Percentiles rank a stretch among this genome's conserved stretches.
Conservation (phyloP, 2,329 filamentous ascomycete species). For the Nemania bipapillata region DNA sequence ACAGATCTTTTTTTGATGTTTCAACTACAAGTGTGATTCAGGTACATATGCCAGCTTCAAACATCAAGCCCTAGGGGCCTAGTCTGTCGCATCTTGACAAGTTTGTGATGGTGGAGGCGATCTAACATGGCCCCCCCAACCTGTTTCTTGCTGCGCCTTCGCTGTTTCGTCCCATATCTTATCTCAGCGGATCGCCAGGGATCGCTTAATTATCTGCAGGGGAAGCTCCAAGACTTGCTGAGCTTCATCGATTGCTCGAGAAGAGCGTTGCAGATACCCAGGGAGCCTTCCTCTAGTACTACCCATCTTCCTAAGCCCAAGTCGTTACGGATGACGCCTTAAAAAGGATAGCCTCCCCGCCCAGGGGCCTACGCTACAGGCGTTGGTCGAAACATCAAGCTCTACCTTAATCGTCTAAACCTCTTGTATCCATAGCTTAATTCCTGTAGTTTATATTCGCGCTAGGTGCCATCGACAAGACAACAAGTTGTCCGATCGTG, state of each 20-base stretch:
- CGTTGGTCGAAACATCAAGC: conserved; percentile 8
- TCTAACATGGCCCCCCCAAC: background rate
- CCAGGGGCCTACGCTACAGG: conserved; percentile 14
- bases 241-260: conserved; percentile 22
- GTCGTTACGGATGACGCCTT: conserved; percentile 14
- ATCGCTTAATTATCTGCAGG: conserved; percentile 23
- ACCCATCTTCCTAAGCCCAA: background rate
- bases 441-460: background rate
- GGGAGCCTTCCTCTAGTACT: conserved; percentile 1
- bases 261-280: conserved; percentile 14
- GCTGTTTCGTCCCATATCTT: conserved; percentile 36
- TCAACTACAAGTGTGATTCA: conserved; percentile 26
- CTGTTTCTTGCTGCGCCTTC: conserved; percentile 25
- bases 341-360: conserved; percentile 25
- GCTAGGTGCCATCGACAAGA: background rate
- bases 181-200: conserved; percentile 3
- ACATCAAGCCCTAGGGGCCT: background rate
- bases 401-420: background rate
- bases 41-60: conserved; percentile 7
- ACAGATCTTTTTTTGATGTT: conserved; percentile 18
- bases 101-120: background rate
- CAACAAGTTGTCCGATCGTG: background rate
- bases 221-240: conserved; percentile 19
- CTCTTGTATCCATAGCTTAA: background rate
- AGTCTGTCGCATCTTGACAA: conserved; percentile 25